phyloP scores from a whole-genome alignment of 441 rosid genomes.

The Gossypium schwendimanii region DNA sequence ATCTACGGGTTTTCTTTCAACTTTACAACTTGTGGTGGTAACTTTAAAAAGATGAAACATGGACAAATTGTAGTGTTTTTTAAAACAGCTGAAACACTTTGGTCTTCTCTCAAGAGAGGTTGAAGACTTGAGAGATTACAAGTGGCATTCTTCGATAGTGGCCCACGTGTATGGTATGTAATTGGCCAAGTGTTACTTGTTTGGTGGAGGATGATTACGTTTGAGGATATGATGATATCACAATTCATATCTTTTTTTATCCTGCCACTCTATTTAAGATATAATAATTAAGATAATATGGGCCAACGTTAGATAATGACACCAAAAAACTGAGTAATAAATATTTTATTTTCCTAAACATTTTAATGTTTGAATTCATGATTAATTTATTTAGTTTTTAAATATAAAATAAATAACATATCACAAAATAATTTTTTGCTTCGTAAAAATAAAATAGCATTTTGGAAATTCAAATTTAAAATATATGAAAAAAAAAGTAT shows the following conservation, averaged over 20 bases:
- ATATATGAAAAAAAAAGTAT: no score
- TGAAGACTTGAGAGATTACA: slow-evolving; percentile 8
- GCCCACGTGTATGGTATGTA: slow-evolving; percentile 7
- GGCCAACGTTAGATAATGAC: no score
- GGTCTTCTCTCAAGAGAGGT: neutral
- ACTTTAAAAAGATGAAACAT: neutral
- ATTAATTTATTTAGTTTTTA: no score
- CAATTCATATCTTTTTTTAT: neutral
- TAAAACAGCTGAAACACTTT: neutral
- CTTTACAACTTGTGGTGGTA: neutral
- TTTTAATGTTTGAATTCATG: no score
- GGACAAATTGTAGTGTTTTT: neutral
- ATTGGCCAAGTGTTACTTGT: slow-evolving; percentile 16
- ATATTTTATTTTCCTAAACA: no score
- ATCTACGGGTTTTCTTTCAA: neutral
- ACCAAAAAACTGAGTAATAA: no score
- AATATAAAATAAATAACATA: no score
- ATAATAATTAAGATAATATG: neutral
- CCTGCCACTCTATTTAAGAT: neutral
- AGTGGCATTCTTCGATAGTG: slow-evolving; percentile 4
- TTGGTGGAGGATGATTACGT: no score
- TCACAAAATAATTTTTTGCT: no score
- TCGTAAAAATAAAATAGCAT: no score
- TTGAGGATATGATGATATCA: no score
- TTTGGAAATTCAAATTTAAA: no score